phyloP scores from a whole-genome alignment of 169 alveolate species.

The Cryptosporidium viatorum region DNA sequence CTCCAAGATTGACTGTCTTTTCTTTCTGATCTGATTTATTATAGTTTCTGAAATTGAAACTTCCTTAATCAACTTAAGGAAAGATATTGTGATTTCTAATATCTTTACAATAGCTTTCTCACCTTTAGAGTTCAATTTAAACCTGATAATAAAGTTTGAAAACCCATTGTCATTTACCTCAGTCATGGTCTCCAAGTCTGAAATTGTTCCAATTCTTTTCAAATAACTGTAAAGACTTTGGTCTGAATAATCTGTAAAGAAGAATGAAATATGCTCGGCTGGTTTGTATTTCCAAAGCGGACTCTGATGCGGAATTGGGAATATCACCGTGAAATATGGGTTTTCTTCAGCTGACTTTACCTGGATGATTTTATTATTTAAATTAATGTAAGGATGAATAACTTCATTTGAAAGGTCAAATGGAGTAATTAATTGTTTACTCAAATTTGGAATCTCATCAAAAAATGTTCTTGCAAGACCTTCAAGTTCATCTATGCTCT shows the following conservation, averaged over 20 bases:
- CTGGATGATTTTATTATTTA: slow-evolving; percentile 22
- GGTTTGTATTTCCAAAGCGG: slow-evolving; percentile 50
- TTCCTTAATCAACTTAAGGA: slow-evolving; percentile 30
- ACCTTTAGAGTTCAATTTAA: not conserved
- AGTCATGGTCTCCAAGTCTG: not conserved
- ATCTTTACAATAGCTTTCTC: slow-evolving; percentile 34
- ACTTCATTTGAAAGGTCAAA: slow-evolving; percentile 18
- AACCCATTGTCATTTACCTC: slow-evolving; percentile 52
- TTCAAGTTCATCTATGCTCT: slow-evolving; percentile 38
- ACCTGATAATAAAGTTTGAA: slow-evolving; percentile 28
- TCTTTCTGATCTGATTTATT: slow-evolving; percentile 39
- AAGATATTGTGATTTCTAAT: slow-evolving; percentile 32
- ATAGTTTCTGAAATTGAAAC: slow-evolving; percentile 46
- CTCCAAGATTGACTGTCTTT: slow-evolving; percentile 28
- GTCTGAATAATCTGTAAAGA: slow-evolving; percentile 39
- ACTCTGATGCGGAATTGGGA: slow-evolving; percentile 52
- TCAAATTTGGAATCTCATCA: slow-evolving; percentile 41
- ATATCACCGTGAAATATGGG: slow-evolving; percentile 3
- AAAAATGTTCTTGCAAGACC: slow-evolving; percentile 33
- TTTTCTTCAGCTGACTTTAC: not conserved
- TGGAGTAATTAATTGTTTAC: slow-evolving; percentile 11
- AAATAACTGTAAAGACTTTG: slow-evolving; percentile 11
- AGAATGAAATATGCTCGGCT: slow-evolving; percentile 49
- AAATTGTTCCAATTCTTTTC: not conserved
- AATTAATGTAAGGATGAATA: slow-evolving; percentile 29